Conservation (phyloP, 352 stramenopile species). For the Pseudoperonospora humuli region DNA sequence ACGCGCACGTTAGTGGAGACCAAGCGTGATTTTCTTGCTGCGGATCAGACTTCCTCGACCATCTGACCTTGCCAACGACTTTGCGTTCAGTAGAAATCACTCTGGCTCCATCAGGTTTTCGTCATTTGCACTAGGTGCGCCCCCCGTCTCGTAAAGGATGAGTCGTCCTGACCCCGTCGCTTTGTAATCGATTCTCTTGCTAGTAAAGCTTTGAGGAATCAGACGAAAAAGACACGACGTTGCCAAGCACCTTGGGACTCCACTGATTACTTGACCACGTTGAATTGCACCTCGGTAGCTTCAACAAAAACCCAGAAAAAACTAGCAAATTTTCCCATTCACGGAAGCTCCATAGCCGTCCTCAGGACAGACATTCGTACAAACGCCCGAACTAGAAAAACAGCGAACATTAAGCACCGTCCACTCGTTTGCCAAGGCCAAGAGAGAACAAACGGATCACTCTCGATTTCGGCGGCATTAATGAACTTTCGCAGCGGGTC, state of each 20-base stretch:
- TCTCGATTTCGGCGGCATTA: slow-evolving; percentile 24
- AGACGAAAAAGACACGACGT: slow-evolving; percentile 8
- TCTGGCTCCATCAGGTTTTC: slow-evolving; percentile 5
- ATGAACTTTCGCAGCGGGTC: slow-evolving; percentile 26
- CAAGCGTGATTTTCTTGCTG: background rate
- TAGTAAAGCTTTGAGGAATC: slow-evolving; percentile 4
- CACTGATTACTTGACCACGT: slow-evolving; percentile 1
- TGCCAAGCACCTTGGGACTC: slow-evolving; percentile 7
- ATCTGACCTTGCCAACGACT: slow-evolving; percentile 7
- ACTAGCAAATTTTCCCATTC: slow-evolving; percentile 12
- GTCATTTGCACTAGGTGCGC: slow-evolving; percentile 10
- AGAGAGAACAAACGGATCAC: slow-evolving; percentile 14
- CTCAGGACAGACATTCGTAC: slow-evolving; percentile 7
- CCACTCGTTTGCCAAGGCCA: slow-evolving; percentile 12
- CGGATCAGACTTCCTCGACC: slow-evolving; percentile 19
- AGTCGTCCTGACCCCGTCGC: background rate
- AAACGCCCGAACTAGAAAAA: slow-evolving; percentile 21
- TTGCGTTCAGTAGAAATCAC: slow-evolving; percentile 17
- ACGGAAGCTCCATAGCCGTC: slow-evolving; percentile 5
- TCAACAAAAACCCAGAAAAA: slow-evolving; percentile 15
- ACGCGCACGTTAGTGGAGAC: slow-evolving; percentile 8
- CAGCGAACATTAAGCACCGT: slow-evolving; percentile 24
- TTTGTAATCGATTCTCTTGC: background rate
- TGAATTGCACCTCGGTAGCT: slow-evolving; percentile 4
- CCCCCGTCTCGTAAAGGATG: slow-evolving; percentile 8